Base-by-base conservation (phyloP, 176 grass and related monocot genomes). In the Carex parvula region DNA sequence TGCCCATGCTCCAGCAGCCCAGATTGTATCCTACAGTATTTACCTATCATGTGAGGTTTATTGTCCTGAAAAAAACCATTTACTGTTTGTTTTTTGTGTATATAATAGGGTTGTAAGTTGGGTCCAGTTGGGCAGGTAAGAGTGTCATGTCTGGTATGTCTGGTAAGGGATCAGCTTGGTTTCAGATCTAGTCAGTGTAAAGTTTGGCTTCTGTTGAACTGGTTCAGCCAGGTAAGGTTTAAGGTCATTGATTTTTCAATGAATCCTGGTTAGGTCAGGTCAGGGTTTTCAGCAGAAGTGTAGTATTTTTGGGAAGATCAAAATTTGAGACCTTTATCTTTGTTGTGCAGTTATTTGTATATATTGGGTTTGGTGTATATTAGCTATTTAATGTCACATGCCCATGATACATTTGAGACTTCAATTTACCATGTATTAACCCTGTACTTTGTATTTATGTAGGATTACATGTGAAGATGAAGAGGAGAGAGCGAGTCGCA, bases 401-500 rank as follows among this genome's bases (percentile, higher is more conserved):
- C 8, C 15, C 24, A 50, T 21, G 0, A 59, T 80, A n/a, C 16
- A 80, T 59, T 39, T 39, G 29, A 14, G 39, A 60, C 9, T 59
- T 37, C 0, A 5, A 39, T 4, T 62, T 37, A 39, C 6, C 14
- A n/a, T 20, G 39, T 46, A 71, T 71, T 48, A n/a, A 12, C 39
- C 20, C 39, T 71, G 39, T 44, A 60, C 13, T 60, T 63, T 39
- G 16, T 60, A 5, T 62, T 44, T 33, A 42, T 81, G 13, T 87
- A 98, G 95, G 9, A 54, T 93, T 35, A 90, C 39, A 59, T 98
- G 95, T 4, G 91, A 93, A 4, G 92, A 93, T 22, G 95, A 98
- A 10, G 95, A 98, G 85, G 95, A 98, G 88, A 85, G 95, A 50
- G 92, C 84, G 0, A 98, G 92, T 86, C 90, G 92, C 57, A 98